These are phyloP conservation scores for Deuterostichococcus epilithicus DNA, from an alignment of 139 green algal genomes.

Conservation along the genomic window DNA sequence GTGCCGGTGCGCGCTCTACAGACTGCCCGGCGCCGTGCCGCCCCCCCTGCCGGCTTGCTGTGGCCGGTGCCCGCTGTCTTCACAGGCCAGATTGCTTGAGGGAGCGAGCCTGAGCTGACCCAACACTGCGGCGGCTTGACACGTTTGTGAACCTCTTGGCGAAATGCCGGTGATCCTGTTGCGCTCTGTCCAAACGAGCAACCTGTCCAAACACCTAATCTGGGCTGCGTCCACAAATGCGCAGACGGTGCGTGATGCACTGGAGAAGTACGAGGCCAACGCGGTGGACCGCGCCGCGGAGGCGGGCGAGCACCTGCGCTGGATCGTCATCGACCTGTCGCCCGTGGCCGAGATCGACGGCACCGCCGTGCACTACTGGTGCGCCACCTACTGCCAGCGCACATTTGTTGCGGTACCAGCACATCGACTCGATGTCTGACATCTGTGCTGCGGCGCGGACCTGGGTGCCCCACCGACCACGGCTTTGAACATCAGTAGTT, in stretches of 20 bases:
- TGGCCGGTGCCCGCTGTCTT: not conserved
- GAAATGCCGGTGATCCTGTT: not conserved
- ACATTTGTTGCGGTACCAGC: not conserved
- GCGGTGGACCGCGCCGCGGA: slow-evolving; percentile 1
- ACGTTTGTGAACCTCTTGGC: not conserved
- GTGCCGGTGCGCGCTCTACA: slow-evolving; percentile 60
- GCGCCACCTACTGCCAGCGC: not conserved
- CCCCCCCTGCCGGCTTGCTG: not conserved
- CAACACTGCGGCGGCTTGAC: too few relatives aligned
- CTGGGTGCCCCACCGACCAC: not conserved
- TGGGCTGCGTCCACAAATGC: too few relatives aligned
- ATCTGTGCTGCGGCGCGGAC: not conserved
- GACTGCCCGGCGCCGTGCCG: not conserved
- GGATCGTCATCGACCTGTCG: slow-evolving; percentile 78
- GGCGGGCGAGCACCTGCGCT: slow-evolving; percentile 31
- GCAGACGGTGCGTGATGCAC: not conserved
- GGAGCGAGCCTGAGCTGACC: too few relatives aligned
- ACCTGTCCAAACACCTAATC: too few relatives aligned
- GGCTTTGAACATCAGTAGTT: not conserved
- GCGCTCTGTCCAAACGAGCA: too few relatives aligned
- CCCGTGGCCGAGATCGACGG: slow-evolving; percentile 74
- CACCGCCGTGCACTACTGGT: slow-evolving; percentile 53
- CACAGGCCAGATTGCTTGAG: too few relatives aligned
- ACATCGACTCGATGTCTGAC: not conserved
- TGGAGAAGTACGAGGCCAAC: slow-evolving; percentile 29